Evolutionary conservation across 257 asterid species (phyloP), one percentile per base, ranked within the genome.

Genomic region (Solanum piurae): DNA sequence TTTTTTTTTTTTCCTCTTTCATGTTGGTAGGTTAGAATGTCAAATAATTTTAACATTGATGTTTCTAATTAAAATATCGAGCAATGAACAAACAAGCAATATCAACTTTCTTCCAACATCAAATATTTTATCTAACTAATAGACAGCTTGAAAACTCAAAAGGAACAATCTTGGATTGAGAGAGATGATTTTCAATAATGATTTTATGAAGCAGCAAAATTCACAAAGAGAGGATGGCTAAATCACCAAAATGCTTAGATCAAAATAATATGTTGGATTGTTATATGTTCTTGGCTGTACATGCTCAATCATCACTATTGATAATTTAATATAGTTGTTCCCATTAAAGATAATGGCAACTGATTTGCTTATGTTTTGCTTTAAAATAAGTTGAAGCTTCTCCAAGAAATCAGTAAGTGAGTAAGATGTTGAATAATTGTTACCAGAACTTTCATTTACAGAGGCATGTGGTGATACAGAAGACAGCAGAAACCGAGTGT

Each of bases 391-490:
- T 49, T 49, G 44, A 82, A 49, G 85, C 10, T 82, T 82, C 69
- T 29, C 85, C 69, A 49, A 76, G 6, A 82, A 29, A 82, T 29
- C 38, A 82, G 27, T 49, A 9, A 49, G 69, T n/a, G 42, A 69
- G 76, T 64, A 75, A 37, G 58, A 90, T 62, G 83, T 29, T 82
- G 85, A 82, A 49, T 18, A 80, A 29, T 64, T 49, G 44, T 82
- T 89, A 95, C 99, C 99, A 87, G 89, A 77, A 55, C 77, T 89
- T 86, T 91, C 93, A 86, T 86, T 42, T 29, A 75, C 80, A 38
- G 95, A 89, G 75, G 94, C 88, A 89, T 73, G 88, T 55, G 98
- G 98, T 88, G 99, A 95, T 69, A 97, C 99, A 31, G 99, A 95
- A 85, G 99, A 94, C 86, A 97, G 91, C 86, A 97, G 90, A 34